These are phyloP conservation scores for Sporothrix pallida DNA, from an alignment of 2,329 filamentous ascomycete genomes.

Conservation along the genomic window DNA sequence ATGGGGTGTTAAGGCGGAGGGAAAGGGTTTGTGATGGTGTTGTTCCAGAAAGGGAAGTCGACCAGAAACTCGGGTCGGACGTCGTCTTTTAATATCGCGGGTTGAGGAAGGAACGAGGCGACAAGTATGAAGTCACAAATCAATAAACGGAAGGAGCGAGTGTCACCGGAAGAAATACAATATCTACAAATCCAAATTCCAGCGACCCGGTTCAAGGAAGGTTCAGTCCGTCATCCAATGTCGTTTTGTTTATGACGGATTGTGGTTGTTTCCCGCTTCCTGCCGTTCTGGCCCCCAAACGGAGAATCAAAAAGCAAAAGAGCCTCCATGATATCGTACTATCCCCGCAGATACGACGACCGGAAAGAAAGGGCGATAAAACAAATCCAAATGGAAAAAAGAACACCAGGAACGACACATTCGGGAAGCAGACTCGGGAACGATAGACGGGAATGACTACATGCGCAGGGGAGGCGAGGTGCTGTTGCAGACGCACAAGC, in stretches of 20 bases:
- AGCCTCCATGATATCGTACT: slow-evolving; percentile 5
- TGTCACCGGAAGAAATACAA: background rate
- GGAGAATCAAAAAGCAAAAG: background rate
- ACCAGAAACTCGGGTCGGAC: background rate
- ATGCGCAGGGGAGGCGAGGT: too few species aligned
- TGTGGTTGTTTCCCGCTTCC: background rate
- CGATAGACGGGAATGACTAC: too few species aligned
- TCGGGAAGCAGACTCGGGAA: background rate
- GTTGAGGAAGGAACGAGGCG: background rate
- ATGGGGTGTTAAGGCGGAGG: too few species aligned
- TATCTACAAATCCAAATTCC: background rate
- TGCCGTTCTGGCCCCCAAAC: background rate
- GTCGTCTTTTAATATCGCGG: slow-evolving; percentile 3
- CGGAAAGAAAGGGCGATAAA: background rate
- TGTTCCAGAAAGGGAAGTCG: background rate
- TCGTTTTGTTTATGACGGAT: background rate
- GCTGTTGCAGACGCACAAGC: background rate
- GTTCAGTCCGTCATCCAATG: slow-evolving; percentile 1
- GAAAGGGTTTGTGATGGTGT: too few species aligned
- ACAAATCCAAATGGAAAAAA: background rate
- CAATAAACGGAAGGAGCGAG: background rate
- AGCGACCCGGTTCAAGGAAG: background rate
- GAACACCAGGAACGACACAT: slow-evolving; percentile 6
- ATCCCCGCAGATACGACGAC: background rate
- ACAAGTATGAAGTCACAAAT: background rate